Base-by-base conservation (phyloP, 164 flowering plant species). In the Macadamia tetraphylla region DNA sequence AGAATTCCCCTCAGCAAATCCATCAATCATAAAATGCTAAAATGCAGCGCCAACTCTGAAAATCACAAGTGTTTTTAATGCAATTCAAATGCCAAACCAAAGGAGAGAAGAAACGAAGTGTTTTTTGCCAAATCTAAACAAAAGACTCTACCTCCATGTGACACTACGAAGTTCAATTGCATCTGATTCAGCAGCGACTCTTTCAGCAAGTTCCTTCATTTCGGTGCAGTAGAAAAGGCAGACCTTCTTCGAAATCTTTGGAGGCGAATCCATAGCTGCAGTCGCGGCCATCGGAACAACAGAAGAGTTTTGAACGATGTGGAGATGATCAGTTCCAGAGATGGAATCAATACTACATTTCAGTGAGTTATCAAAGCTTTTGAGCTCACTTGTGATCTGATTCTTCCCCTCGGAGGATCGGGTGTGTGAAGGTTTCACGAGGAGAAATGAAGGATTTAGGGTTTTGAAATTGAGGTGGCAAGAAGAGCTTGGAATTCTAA, bases 141-240 rank as follows among this genome's bases (percentile, higher is more conserved):
- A 17, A 9, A 14, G 29, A 35, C 7, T 17, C 6, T 71, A 94
- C 97, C 88, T 86, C 98, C 97, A 94, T 29, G 71, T 81, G 71
- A 94, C 88, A 81, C 72, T 78, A 12, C 97, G 79, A 2, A 94
- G 88, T 79, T 88, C 93, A 75, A 94, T 88, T 56, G 84, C 65
- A 60, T 91, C 97, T 0, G 97, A 91, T 55, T 87, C 79, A 0
- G 90, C 79, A 11, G 94, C 96, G 56, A 91, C 70, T 72, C 90
- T 73, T 73, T 85, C 81, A 1, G 98, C 98, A 0, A 94, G 89
- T 6, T 79, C 78, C 74, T 81, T 77, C 68, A 86, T 90, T 77
- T 94, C 98, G 5, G 76, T 79, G 68, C 87, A 86, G 80, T 88
- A 87, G 71, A 90, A 94, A n/a, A 94, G 85, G 74, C 85, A 87